Base-by-base conservation (phyloP, 208 protist species). In the Acanthamoeba royreba region DNA sequence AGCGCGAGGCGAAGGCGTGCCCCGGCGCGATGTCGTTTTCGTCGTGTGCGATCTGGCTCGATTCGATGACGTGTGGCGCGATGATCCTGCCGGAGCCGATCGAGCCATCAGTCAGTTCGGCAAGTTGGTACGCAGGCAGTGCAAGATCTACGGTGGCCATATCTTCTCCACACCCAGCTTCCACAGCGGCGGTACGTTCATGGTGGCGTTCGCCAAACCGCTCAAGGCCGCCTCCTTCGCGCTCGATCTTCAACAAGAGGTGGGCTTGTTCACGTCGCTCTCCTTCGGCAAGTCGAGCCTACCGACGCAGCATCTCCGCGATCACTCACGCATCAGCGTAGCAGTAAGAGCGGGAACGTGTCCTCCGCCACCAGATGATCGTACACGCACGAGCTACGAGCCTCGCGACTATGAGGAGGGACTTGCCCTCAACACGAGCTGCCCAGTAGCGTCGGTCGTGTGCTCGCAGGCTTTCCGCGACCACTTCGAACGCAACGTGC, bases 111-210 rank as follows among this genome's bases (percentile, higher is more conserved):
- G 15, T 38, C 66, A 28, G 35, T 79, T 45, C 66, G 38, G 66
- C 38, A 4, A 8, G 15, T 9, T 45, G 2, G 66, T 79, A 22
- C 28, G 66, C 17, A 31, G 31, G 35, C 66, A 45, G 35, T 31
- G 38, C 38, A 22, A 40, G 0, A 4, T 7, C 17, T 2, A 47
- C 35, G 66, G 66, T 22, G 66, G 66, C 8, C 66, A 79, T 22
- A 22, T 79, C 35, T 47, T 47, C 1, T 79, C 66, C 35, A 31
- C 22, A 19, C 35, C 66, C 1, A 79, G 66, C 66, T 47, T 79
- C 66, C 66, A 79, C 66, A 79, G 66, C 66, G 66, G 66, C 66
- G 66, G 66, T 40, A 79, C 66, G 5, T 79, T 79, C 66, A 79
- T 79, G 66, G 17, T 79, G 66, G 66, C 66, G 35, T 79, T 79